Evolutionary conservation across 345 rosid genomes (phyloP).

Genomic region (Murraya paniculata): DNA sequence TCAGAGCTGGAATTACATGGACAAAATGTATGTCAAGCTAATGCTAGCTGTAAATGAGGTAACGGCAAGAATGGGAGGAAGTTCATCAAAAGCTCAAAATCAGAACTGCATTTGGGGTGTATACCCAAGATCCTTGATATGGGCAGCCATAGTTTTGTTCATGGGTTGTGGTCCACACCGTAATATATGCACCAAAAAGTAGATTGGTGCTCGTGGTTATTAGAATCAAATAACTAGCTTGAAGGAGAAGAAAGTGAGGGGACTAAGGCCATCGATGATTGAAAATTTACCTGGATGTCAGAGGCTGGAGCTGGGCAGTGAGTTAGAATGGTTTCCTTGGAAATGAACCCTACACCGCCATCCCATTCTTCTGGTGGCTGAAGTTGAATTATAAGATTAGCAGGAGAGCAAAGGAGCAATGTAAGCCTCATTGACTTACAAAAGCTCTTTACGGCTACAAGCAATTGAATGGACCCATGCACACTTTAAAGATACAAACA

Average conservation of each 20-base stretch:
- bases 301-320: slow-evolving; percentile 59
- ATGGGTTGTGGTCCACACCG: slow-evolving; percentile 63
- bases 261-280: not conserved
- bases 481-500: not conserved
- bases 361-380: slow-evolving; percentile 61
- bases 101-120: slow-evolving; percentile 59
- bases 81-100: slow-evolving; percentile 27
- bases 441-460: too few species aligned
- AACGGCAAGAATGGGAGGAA: not conserved
- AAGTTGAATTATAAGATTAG: slow-evolving; percentile 8
- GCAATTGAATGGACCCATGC: not conserved
- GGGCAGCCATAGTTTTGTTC: slow-evolving; percentile 66
- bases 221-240: not conserved
- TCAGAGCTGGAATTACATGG: not conserved
- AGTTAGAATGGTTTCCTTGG: slow-evolving; percentile 57
- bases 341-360: slow-evolving; percentile 57
- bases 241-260: not conserved
- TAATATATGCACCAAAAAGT: slow-evolving; percentile 34
- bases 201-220: not conserved
- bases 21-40: not conserved
- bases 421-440: too few species aligned
- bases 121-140: slow-evolving; percentile 58
- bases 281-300: slow-evolving; percentile 42
- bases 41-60: not conserved
- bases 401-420: not conserved